Base-by-base conservation (phyloP, 345 rosid genomes). In the Chamaenerion angustifolium region DNA sequence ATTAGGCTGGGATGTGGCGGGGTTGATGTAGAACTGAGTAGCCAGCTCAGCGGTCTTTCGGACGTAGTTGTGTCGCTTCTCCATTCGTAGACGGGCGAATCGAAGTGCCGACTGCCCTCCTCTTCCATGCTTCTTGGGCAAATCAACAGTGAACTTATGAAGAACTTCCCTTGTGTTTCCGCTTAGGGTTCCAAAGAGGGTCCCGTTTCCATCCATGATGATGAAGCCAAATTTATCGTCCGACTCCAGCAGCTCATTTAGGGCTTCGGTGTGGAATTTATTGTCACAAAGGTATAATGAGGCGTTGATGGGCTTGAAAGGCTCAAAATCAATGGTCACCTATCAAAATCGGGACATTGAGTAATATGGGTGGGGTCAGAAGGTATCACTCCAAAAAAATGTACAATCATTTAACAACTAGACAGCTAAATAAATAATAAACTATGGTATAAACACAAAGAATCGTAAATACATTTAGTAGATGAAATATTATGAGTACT, bases 11-110 rank as follows among this genome's bases (percentile, higher is more conserved):
- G 95, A 84, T 21, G 97, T 82, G 57, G 92, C 71, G n/a, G 97
- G 92, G 54, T 85, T 88, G 57, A 88, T 80, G 58, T 56, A 84
- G 62, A 82, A 84, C 70, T 88, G 97, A 1, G 95, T 88, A 49
- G 97, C 97, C 59, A 88, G 88, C 65, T 88, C 97, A 10, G 97
- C 92, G 1, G 97, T 88, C 71, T 84, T 88, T 72, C 97, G 78
- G 14, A 88, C 97, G 64, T 84, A 84, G 55, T 88, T 84, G 56
- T 84, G 95, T 10, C 88, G 86, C 61, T 88, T 88, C 76, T 88
- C 97, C 92, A 88, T 88, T 45, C 95, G 75, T 50, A 88, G 92
- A 54, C 95, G 79, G 50, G 97, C 96, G 75, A 88, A 88, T 44
- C 92, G 92, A 16, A 88, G 84, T 12, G 96, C 95, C 27, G 95